Conservation (phyloP, 2,329 filamentous ascomycete genomes). For the Xylariaceae sp. region DNA sequence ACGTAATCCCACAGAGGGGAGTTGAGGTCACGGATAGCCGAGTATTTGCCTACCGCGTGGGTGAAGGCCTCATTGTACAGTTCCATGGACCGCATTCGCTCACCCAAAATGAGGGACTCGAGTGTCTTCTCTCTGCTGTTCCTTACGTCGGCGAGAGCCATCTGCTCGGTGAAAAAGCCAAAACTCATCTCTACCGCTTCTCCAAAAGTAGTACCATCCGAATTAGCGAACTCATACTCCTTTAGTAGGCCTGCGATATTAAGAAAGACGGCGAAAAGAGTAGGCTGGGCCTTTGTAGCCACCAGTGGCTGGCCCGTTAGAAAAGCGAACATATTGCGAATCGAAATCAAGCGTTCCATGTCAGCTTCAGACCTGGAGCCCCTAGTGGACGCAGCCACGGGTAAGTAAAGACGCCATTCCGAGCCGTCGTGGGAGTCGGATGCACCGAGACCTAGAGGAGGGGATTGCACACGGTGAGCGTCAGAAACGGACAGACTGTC, state of each 20-base stretch:
- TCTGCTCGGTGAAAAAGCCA: conserved; percentile 70
- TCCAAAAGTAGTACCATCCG: conserved; percentile 57
- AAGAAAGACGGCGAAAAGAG: conserved; percentile 51
- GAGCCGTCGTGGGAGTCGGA: conserved; percentile 32
- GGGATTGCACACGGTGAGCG: conserved; percentile 37
- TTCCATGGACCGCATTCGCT: conserved; percentile 74
- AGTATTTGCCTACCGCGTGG: conserved; percentile 84
- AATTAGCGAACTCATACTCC: conserved; percentile 54
- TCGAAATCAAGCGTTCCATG: conserved; percentile 53
- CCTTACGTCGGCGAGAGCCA: conserved; percentile 74
- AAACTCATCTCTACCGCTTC: conserved; percentile 62
- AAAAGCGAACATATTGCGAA: conserved; percentile 64
- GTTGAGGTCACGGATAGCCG: conserved; percentile 63
- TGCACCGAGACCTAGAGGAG: conserved; percentile 36
- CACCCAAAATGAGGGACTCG: conserved; percentile 83
- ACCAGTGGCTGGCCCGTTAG: conserved; percentile 61
- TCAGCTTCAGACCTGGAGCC: conserved; percentile 40
- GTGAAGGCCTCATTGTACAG: conserved; percentile 91
- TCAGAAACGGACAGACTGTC: conserved; percentile 48
- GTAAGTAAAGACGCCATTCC: conserved; percentile 53
- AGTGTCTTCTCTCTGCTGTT: conserved; percentile 82
- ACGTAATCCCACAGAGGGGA: conserved; percentile 68
- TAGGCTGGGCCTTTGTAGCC: conserved; percentile 50
- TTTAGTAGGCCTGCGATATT: conserved; percentile 51
- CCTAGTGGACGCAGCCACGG: conserved; percentile 38